A percentile compares a stretch with the other conserved stretches of the same genome.
Evolutionary conservation across 2,329 filamentous ascomycete species (phyloP).

Genomic region (Pseudogymnoascus sp.): DNA sequence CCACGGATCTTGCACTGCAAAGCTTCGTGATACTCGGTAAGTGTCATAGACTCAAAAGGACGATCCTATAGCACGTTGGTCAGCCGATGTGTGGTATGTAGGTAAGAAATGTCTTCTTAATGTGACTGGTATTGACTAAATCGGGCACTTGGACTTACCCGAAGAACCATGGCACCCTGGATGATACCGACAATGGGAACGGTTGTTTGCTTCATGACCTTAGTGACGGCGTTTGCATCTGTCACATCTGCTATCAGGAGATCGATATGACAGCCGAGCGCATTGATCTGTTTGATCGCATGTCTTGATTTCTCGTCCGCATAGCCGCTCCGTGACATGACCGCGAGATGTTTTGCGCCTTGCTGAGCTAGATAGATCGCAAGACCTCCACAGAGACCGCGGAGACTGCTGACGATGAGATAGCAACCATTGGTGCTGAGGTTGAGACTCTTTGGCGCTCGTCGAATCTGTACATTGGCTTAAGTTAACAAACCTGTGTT

Average conservation of each 20-base stretch:
- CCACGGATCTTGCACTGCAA: slow-evolving; percentile 14
- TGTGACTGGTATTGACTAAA: not conserved
- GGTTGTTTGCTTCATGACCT: slow-evolving; percentile 7
- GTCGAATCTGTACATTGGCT: slow-evolving; percentile 5
- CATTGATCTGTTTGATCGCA: slow-evolving; percentile 9
- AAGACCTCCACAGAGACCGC: slow-evolving; percentile 16
- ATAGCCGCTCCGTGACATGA: slow-evolving; percentile 14
- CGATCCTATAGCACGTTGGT: slow-evolving; percentile 11
- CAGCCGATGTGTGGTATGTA: not conserved
- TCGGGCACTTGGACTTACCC: slow-evolving; percentile 16
- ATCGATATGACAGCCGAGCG: slow-evolving; percentile 13
- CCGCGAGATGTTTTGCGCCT: slow-evolving; percentile 16
- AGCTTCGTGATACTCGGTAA: slow-evolving; percentile 11
- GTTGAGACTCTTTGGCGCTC: not conserved
- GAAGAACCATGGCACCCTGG: slow-evolving; percentile 32
- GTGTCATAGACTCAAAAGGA: slow-evolving; percentile 1
- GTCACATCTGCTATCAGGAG: slow-evolving; percentile 12
- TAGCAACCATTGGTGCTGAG: slow-evolving; percentile 15
- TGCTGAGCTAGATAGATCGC: slow-evolving; percentile 11
- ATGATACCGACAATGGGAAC: slow-evolving; percentile 20
- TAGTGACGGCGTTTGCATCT: slow-evolving; percentile 10
- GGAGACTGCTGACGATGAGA: slow-evolving; percentile 20
- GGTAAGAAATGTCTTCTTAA: not conserved
- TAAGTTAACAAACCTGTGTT: not conserved
- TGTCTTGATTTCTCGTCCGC: slow-evolving; percentile 12